These are phyloP conservation scores for Ustilago nuda DNA, from an alignment of 1,284 basidiomycete species.

Conservation along the genomic window DNA sequence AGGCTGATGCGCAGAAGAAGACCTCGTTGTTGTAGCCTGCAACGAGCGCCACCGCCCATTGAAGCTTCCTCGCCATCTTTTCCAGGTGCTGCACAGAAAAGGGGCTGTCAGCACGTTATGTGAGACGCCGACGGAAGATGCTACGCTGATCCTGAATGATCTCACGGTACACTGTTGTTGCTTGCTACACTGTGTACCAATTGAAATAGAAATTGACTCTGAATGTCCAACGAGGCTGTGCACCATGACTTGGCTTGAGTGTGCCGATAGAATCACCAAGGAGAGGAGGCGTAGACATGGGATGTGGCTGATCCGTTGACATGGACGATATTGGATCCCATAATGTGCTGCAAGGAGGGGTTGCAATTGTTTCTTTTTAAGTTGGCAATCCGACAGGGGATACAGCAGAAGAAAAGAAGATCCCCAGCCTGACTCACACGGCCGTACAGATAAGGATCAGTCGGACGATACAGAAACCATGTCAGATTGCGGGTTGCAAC, in stretches of 20 bases:
- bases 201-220: not conserved
- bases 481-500: too few species aligned
- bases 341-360: constrained; percentile 6
- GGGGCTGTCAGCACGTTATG: not conserved
- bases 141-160: not conserved
- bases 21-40: not conserved
- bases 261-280: constrained; percentile 3
- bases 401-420: constrained; percentile 27
- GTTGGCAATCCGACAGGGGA: constrained; percentile 16
- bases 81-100: not conserved
- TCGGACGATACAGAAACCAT: too few species aligned
- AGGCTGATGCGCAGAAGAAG: constrained; percentile 36
- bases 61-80: not conserved
- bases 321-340: not conserved
- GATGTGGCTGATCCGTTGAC: not conserved
- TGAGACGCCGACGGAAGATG: not conserved
- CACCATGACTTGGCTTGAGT: not conserved
- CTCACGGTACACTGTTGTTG: not conserved
- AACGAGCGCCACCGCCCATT: not conserved
- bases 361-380: not conserved
- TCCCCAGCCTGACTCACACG: not conserved
- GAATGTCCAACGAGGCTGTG: not conserved
- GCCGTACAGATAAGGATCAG: not conserved
- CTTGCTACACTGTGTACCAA: not conserved
- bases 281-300: not conserved